Evolutionary conservation across 352 stramenopile genomes (phyloP).

Genomic region (Phytophthora sp.): DNA sequence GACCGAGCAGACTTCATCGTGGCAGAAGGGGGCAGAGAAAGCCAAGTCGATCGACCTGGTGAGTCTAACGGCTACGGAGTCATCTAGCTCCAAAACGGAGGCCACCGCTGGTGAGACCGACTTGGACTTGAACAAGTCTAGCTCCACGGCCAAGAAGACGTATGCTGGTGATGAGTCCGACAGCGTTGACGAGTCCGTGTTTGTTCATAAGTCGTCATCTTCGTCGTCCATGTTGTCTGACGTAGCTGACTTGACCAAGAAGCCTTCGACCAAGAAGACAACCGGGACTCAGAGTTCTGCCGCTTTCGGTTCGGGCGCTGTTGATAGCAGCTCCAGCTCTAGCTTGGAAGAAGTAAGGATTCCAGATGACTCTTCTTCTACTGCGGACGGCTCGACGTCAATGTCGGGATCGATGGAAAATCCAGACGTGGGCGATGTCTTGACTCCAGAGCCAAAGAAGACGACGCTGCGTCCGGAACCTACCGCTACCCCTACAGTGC

Average conservation of each 20-base stretch:
- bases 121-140: slow-evolving; percentile 28
- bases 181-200: slow-evolving; percentile 22
- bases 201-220: slow-evolving; percentile 20
- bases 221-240: slow-evolving; percentile 25
- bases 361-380: neutral
- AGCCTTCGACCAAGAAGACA: slow-evolving; percentile 32
- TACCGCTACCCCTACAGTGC: slow-evolving; percentile 15
- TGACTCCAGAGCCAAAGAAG: slow-evolving; percentile 23
- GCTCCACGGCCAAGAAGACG: slow-evolving; percentile 31
- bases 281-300: slow-evolving; percentile 12
- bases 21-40: slow-evolving; percentile 13
- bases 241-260: slow-evolving; percentile 27
- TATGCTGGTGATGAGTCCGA: slow-evolving; percentile 27
- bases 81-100: slow-evolving; percentile 26
- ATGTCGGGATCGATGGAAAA: slow-evolving; percentile 33
- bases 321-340: slow-evolving; percentile 26
- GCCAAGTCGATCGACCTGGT: slow-evolving; percentile 17
- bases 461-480: slow-evolving; percentile 28
- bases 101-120: slow-evolving; percentile 16
- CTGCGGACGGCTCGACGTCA: slow-evolving; percentile 11
- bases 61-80: slow-evolving; percentile 26
- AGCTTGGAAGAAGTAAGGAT: slow-evolving; percentile 23
- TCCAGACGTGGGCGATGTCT: slow-evolving; percentile 45
- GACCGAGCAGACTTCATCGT: slow-evolving; percentile 15
- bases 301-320: neutral